phyloP scores from a whole-genome alignment of 345 rosid species.

The Populus alba region DNA sequence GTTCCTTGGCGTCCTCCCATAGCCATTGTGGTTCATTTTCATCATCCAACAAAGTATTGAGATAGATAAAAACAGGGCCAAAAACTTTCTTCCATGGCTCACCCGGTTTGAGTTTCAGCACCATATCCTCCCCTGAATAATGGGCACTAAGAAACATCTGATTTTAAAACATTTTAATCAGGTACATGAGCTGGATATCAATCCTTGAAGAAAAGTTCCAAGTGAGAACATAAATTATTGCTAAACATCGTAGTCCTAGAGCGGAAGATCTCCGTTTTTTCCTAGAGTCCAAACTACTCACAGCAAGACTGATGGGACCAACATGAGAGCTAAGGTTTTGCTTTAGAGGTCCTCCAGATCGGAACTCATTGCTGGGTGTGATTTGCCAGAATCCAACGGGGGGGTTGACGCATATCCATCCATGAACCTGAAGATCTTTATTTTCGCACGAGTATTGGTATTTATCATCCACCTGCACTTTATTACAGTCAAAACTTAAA shows the following conservation, averaged over 20 bases:
- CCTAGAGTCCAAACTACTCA: conserved; percentile 27
- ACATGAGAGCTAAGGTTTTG: conserved; percentile 92
- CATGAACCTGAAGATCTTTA: conserved; percentile 69
- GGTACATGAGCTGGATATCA: neutral
- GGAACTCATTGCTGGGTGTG: conserved; percentile 83
- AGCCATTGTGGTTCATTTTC: conserved; percentile 61
- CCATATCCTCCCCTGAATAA: conserved; percentile 76
- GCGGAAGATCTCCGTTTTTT: no score
- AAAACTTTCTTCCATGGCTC: conserved; percentile 92
- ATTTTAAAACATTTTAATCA: conserved; percentile 1
- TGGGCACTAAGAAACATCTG: conserved; percentile 89
- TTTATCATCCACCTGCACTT: conserved; percentile 81
- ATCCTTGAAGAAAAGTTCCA: no score
- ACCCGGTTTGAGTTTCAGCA: conserved; percentile 50
- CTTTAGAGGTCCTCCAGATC: conserved; percentile 75
- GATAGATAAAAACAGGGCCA: conserved; percentile 81
- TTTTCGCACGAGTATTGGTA: conserved; percentile 81
- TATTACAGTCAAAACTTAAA: neutral
- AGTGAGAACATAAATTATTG: no score
- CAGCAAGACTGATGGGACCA: conserved; percentile 80
- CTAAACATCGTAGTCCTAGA: no score
- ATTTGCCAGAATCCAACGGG: conserved; percentile 86
- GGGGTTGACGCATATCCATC: conserved; percentile 73
- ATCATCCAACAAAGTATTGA: conserved; percentile 57
- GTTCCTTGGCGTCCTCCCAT: conserved; percentile 87